Evolutionary conservation across 2,329 filamentous ascomycete genomes (phyloP), one percentile per base, ranked within the genome.

Genomic region (Herpotrichia juniperi): DNA sequence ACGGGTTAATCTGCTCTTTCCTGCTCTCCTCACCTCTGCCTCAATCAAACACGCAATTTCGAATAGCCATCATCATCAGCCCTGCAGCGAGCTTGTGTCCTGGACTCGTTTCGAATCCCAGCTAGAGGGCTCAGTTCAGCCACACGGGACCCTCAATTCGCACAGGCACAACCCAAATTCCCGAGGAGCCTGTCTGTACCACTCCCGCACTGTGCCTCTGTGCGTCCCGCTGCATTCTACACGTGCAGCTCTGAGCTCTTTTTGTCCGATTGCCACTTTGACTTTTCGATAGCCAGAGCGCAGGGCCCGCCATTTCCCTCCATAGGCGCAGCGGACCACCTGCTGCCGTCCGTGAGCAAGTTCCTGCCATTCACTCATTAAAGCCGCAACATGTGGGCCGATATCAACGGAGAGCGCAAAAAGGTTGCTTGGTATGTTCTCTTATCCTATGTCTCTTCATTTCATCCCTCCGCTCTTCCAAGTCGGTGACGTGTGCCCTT

Each of bases 341-440:
- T 51, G 51, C 50, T 51, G 54, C 56, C 39, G 42, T 57, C 40
- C 42, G 48, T 68, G 70, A 71, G 67, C 68, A 72, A 53, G 55
- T 69, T 69, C 40, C 64, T 46, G 57, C 12, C 21, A 48, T 53
- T 34, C 53, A 54, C 48, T 57, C 45, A 59, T 43, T 49, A 57
- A 59, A 78, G 69, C 50, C 54, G 57, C 61, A 64, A 52, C 54
- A 89, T 89, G 87, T 79, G 87, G 68, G 66, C 73, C 49, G 66
- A 69, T 43, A 86, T 90, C 61, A 84, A 89, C 66, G 87, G 87
- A 56, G 79, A 85, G 72, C 88, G 88, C 75, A 88, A 85, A 72
- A 90, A 90, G 78, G 87, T 90, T 81, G 87, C 87, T 69, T 90
- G 87, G 87, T 90, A 82, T 66, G 86, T 32, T 16, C 48, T 53